Conservation (phyloP, 1,284 basidiomycete species). For the Trichosporon inkin region DNA sequence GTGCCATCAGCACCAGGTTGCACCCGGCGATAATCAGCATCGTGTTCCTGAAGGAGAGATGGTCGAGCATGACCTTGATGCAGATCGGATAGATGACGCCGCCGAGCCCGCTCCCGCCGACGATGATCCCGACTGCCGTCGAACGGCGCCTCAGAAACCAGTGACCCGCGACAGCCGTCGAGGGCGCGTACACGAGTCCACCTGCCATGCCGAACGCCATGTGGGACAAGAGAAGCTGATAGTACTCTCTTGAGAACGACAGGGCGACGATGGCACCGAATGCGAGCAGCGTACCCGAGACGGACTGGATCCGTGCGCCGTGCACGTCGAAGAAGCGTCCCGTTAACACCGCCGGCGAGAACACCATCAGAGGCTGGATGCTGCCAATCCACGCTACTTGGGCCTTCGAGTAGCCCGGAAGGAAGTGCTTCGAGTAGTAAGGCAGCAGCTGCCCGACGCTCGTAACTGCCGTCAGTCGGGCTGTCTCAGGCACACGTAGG, state of each 20-base stretch:
- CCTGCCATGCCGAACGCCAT: slow-evolving; percentile 40
- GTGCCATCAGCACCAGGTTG: slow-evolving; percentile 24
- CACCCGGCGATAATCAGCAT: slow-evolving; percentile 28
- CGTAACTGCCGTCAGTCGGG: slow-evolving; percentile 22
- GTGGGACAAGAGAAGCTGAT: slow-evolving; percentile 47
- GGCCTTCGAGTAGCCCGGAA: slow-evolving; percentile 15
- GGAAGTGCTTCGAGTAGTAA: slow-evolving; percentile 27
- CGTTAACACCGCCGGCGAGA: slow-evolving; percentile 21
- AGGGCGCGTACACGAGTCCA: slow-evolving; percentile 39
- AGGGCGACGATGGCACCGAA: slow-evolving; percentile 36
- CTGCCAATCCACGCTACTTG: slow-evolving; percentile 24
- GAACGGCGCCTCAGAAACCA: slow-evolving; percentile 44
- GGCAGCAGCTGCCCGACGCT: slow-evolving; percentile 25
- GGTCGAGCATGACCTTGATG: slow-evolving; percentile 36
- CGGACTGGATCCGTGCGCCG: slow-evolving; percentile 19
- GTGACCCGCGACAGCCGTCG: slow-evolving; percentile 45
- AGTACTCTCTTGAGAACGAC: slow-evolving; percentile 43
- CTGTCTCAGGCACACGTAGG: slow-evolving; percentile 23
- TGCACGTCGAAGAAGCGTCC: slow-evolving; percentile 31
- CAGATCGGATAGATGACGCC: slow-evolving; percentile 47
- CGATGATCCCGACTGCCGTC: slow-evolving; percentile 45
- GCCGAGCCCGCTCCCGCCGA: slow-evolving; percentile 43
- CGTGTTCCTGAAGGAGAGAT: slow-evolving; percentile 25
- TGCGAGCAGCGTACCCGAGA: slow-evolving; percentile 26
- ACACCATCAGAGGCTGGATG: slow-evolving; percentile 22